Evolutionary conservation across 371 early-diverging fungal genomes (phyloP), one percentile per base, ranked within the genome.

Genomic region (Mucor mucedo): DNA sequence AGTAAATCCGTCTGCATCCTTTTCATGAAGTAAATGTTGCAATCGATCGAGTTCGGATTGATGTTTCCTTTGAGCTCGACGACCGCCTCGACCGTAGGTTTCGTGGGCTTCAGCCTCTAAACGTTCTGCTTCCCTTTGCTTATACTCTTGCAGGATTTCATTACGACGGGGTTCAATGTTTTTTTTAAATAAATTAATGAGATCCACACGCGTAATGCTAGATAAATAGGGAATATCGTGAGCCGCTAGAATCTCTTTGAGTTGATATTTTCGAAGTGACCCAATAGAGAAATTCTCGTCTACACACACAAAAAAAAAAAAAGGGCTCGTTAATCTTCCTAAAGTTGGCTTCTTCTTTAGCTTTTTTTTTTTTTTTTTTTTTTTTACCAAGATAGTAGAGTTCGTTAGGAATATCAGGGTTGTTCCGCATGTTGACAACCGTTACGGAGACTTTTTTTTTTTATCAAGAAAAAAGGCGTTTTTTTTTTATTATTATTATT

Each of bases 361-460:
- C n/a, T n/a, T 39, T 50, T 7, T 59, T 39, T 29, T 42, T 32
- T 41, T 2, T 45, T 32, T 30, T 39, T 45, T 14, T 21, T 2
- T 11, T 10, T 14, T 55, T 61, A 66, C 67, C 62, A n/a, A 66
- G 47, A 44, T 66, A 66, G 45, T 66, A 66, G 0, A 66, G 30
- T 11, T 66, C 52, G 1, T 38, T 49, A 16, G 67, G 67, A n/a
- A 66, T 55, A 13, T 52, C 52, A 10, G 60, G 8, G 44, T 56
- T 44, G 29, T n/a, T 56, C 3, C 14, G n/a, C 21, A 59, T 59
- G 4, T 2, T 9, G 21, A 9, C n/a, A 13, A n/a, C 11, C 11
- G 0, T 8, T 8, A 35, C 35, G 35, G 35, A 35, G 35, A n/a
- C 32, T 52, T 73, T 48, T 48, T 21, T 4, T 5, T 7, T 7